Conservation (phyloP, 305 asterid genomes). For the Plantago coronopus region DNA sequence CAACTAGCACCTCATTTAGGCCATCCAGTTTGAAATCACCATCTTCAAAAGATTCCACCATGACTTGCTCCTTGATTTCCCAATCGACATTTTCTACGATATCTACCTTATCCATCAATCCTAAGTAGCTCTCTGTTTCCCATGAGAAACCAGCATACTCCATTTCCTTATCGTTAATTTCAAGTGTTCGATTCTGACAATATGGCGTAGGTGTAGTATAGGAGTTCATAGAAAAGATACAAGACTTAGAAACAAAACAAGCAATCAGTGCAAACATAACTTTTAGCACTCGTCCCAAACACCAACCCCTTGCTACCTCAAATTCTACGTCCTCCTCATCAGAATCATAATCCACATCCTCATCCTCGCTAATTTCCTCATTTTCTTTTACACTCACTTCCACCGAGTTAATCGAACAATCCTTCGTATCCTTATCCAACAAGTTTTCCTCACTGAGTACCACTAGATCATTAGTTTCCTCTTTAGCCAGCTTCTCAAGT, state of each 20-base stretch:
- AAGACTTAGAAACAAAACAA: conserved; percentile 37
- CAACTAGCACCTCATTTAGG: conserved; percentile 12
- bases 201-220: conserved; percentile 27
- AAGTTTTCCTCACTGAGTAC: conserved; percentile 29
- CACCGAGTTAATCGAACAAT: conserved; percentile 19
- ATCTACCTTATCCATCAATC: conserved; percentile 19
- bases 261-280: conserved; percentile 36
- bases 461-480: conserved; percentile 18
- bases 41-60: conserved; percentile 22
- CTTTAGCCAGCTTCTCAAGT: conserved; percentile 25
- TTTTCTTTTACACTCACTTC: conserved; percentile 22
- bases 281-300: conserved; percentile 39
- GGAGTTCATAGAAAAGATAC: conserved; percentile 37
- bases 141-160: conserved; percentile 24
- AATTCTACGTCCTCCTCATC: conserved; percentile 36
- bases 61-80: conserved; percentile 10
- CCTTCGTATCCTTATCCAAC: conserved; percentile 21
- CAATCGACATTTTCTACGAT: conserved; percentile 15
- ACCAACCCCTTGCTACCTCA: conserved; percentile 40
- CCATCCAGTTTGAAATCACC: no score
- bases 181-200: conserved; percentile 33
- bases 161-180: conserved; percentile 25
- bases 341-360: conserved; percentile 9
- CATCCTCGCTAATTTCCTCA: conserved; percentile 4
- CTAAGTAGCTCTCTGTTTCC: conserved; percentile 22